These are phyloP conservation scores for Trypanosoma lewisi DNA, from an alignment of 208 protist genomes.

Conservation along the genomic window DNA sequence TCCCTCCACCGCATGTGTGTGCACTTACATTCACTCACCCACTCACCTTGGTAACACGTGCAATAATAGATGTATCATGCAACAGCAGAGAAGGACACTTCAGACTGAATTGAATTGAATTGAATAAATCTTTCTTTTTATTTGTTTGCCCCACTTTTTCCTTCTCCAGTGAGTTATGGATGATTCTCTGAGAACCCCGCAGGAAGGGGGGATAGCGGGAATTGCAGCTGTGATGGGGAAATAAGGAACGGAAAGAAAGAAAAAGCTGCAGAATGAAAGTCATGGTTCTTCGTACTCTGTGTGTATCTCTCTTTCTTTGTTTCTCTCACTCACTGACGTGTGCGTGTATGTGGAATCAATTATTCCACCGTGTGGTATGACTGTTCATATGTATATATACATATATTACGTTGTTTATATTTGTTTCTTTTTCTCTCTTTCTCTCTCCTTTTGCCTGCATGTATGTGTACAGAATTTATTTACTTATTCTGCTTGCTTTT, in stretches of 20 bases:
- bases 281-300: neutral
- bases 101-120: neutral
- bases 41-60: no score
- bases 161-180: no score
- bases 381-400: neutral
- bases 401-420: neutral
- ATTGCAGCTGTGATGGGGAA: no score
- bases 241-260: neutral
- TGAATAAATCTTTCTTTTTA: slow-evolving; percentile 27
- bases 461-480: neutral
- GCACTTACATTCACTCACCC: neutral
- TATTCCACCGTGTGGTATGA: neutral
- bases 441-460: neutral
- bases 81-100: neutral
- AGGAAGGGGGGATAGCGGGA: no score
- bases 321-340: no score
- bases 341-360: slow-evolving; percentile 1
- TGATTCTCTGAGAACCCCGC: no score
- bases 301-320: neutral
- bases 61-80: slow-evolving; percentile 9
- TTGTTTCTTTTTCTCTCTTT: neutral
- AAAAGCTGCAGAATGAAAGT: neutral
- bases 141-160: no score
- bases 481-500: slow-evolving; percentile 18
- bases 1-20: no score